A percentile compares a stretch with the other conserved stretches of the same genome.
phyloP scores from a whole-genome alignment of 192 early-diverging fungal species.

The Coemansia sp. region DNA sequence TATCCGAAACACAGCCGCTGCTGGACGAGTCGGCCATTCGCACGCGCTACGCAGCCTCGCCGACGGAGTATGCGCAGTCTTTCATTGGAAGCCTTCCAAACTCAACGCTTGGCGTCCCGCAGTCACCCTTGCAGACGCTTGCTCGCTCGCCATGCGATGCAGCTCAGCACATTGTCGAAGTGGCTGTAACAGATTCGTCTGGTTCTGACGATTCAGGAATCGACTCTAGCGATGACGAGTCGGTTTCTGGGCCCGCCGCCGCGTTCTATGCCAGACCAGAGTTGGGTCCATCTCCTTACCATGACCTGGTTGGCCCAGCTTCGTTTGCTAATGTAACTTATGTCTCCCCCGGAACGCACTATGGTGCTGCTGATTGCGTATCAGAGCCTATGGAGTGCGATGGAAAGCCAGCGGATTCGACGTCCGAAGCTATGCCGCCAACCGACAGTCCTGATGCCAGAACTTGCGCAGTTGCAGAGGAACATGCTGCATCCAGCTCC shows the following conservation, averaged over 20 bases:
- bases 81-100: conserved; percentile 22
- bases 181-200: conserved; percentile 23
- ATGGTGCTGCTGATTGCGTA: not conserved
- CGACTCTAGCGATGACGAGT: conserved; percentile 14
- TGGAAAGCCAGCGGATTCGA: not conserved
- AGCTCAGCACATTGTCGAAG: conserved; percentile 19
- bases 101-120: not conserved
- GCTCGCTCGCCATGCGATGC: conserved; percentile 18
- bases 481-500: not conserved
- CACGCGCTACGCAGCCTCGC: conserved; percentile 32
- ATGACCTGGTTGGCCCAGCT: not conserved
- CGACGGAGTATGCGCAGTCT: conserved; percentile 48
- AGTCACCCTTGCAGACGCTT: conserved; percentile 12
- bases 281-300: not conserved
- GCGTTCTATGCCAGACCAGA: not conserved
- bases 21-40: conserved; percentile 49
- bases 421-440: not conserved
- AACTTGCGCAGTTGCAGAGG: not conserved
- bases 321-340: not conserved
- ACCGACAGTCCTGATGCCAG: not conserved
- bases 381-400: not conserved
- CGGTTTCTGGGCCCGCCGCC: not conserved
- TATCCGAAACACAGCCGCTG: conserved; percentile 43
- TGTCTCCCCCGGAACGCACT: not conserved
- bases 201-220: conserved; percentile 44